Percentiles rank a stretch among this genome's conserved stretches.
Conservation (phyloP, 352 stramenopile genomes). For the Peronosclerospora sorghi region DNA sequence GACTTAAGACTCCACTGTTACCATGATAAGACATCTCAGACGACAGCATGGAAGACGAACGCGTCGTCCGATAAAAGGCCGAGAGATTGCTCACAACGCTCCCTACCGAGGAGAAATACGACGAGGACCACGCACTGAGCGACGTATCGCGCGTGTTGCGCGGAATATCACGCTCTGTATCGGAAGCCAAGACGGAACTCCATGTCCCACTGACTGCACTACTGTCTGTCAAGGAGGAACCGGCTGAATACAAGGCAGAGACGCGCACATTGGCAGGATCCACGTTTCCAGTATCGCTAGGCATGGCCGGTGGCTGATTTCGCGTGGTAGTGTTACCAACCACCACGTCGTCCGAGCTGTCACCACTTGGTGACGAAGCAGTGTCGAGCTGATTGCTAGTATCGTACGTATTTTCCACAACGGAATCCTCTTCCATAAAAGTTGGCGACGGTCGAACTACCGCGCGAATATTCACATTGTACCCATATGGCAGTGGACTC, state of each 20-base stretch:
- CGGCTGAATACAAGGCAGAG: slow-evolving; percentile 23
- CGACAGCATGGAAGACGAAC: slow-evolving; percentile 6
- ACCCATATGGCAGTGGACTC: slow-evolving; percentile 28
- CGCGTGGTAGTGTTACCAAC: slow-evolving; percentile 8
- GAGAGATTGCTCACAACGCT: slow-evolving; percentile 15
- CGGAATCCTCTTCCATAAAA: slow-evolving; percentile 35
- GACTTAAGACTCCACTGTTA: slow-evolving; percentile 7
- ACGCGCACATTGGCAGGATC: slow-evolving; percentile 12
- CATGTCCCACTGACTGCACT: slow-evolving; percentile 47
- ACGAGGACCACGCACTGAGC: slow-evolving; percentile 43
- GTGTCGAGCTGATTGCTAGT: slow-evolving; percentile 14
- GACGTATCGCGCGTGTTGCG: slow-evolving; percentile 62
- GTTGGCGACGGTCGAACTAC: slow-evolving; percentile 41
- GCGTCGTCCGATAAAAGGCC: slow-evolving; percentile 6
- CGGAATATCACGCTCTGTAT: slow-evolving; percentile 30
- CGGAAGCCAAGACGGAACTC: slow-evolving; percentile 67
- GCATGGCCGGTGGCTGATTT: slow-evolving; percentile 8
- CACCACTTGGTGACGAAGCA: slow-evolving; percentile 10
- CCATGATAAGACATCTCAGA: slow-evolving; percentile 8
- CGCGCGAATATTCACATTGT: slow-evolving; percentile 33
- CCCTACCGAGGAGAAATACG: slow-evolving; percentile 29
- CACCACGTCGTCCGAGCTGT: slow-evolving; percentile 16
- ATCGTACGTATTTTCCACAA: slow-evolving; percentile 16
- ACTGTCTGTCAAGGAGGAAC: slow-evolving; percentile 37
- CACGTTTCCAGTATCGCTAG: slow-evolving; percentile 9